Conservation (phyloP, 805 yeast genomes). For the Pichia nakasei region DNA sequence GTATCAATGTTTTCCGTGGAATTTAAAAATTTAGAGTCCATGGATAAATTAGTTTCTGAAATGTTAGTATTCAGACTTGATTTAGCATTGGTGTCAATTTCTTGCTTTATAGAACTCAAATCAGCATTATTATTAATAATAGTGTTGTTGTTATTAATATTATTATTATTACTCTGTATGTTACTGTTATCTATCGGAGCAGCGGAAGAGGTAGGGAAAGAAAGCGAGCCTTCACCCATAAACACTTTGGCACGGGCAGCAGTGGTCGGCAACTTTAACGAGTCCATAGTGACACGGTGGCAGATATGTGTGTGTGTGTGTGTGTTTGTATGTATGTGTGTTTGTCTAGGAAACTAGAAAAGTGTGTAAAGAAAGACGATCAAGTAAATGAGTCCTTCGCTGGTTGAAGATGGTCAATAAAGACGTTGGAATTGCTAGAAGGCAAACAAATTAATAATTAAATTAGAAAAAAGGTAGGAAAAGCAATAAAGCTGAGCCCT, state of each 20-base stretch:
- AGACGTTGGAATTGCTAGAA: not conserved
- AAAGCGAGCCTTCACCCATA: constrained; percentile 55
- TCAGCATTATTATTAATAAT: constrained; percentile 5
- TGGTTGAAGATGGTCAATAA: not conserved
- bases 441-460: no score
- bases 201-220: constrained; percentile 37
- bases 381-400: constrained; percentile 5
- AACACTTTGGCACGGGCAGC: constrained; percentile 71
- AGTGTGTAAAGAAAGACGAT: constrained; percentile 1
- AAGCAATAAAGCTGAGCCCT: not conserved
- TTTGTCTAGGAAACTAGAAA: no score
- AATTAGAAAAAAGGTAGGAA: no score
- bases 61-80: not conserved
- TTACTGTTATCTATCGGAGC: not conserved
- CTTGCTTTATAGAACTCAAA: not conserved
- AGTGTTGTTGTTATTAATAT: not conserved
- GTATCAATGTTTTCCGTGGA: not conserved
- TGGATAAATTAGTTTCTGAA: not conserved
- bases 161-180: not conserved
- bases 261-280: constrained; percentile 66
- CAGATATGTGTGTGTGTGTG: constrained; percentile 2
- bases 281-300: constrained; percentile 41
- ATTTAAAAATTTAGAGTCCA: not conserved
- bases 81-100: constrained; percentile 18
- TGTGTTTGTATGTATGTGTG: not conserved